These are phyloP conservation scores for Pterula multifida DNA, from an alignment of 1,284 basidiomycete genomes.

Conservation along the genomic window DNA sequence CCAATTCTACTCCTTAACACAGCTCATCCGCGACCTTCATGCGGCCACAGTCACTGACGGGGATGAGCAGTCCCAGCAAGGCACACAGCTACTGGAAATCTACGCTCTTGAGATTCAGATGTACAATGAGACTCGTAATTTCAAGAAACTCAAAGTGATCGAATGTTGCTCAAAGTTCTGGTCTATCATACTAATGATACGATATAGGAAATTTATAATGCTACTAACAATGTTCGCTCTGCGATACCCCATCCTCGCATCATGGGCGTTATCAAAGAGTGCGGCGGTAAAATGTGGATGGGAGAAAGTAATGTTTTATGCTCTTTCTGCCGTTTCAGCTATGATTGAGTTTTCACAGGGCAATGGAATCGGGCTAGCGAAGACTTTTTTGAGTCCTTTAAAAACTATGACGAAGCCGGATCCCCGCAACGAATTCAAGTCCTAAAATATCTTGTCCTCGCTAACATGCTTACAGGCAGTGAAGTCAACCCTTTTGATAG, in stretches of 20 bases:
- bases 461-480: slow-evolving; percentile 97
- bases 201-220: slow-evolving; percentile 88
- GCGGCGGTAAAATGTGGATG: slow-evolving; percentile 99
- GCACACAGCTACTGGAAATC: slow-evolving; percentile 92
- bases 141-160: slow-evolving; percentile 84
- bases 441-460: slow-evolving; percentile 94
- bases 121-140: slow-evolving; percentile 94
- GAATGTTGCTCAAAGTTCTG: slow-evolving; percentile 3
- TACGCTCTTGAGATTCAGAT: slow-evolving; percentile 99
- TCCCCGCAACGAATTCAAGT: slow-evolving; percentile 95
- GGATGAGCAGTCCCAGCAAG: slow-evolving; percentile 80
- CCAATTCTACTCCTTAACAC: slow-evolving; percentile 3
- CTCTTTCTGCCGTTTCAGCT: neutral
- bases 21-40: slow-evolving; percentile 70
- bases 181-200: slow-evolving; percentile 4
- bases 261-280: slow-evolving; percentile 98
- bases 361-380: slow-evolving; percentile 95
- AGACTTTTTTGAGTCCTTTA: slow-evolving; percentile 98
- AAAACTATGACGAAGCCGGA: slow-evolving; percentile 97
- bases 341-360: slow-evolving; percentile 30
- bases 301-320: slow-evolving; percentile 67
- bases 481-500: slow-evolving; percentile 99
- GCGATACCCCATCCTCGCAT: slow-evolving; percentile 98
- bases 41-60: slow-evolving; percentile 51
- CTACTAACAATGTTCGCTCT: slow-evolving; percentile 84